Conservation (phyloP, 345 rosid genomes). For the Salix udensis region DNA sequence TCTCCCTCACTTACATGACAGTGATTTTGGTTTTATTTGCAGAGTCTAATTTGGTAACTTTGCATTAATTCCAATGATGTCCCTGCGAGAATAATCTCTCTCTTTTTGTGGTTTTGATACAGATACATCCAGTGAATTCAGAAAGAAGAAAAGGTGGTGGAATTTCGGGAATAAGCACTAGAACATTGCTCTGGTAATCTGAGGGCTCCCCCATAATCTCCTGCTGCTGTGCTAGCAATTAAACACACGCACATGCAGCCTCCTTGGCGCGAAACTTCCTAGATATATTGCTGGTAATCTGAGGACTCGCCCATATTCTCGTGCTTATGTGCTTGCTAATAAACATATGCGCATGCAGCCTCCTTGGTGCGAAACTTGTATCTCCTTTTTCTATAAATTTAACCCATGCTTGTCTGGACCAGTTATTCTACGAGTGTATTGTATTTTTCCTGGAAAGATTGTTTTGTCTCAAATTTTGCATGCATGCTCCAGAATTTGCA, state of each 20-base stretch:
- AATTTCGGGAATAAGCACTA: slow-evolving; percentile 50
- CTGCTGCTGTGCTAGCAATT: background rate
- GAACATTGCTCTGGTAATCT: background rate
- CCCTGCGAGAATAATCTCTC: background rate
- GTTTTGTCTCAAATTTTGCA: background rate
- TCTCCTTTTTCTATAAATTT: background rate
- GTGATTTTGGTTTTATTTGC: background rate
- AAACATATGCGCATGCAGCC: background rate
- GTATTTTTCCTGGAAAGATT: background rate
- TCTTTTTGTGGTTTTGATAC: slow-evolving; percentile 11
- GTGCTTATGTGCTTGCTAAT: no score
- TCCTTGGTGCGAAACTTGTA: background rate
- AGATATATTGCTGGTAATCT: no score
- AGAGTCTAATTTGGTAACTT: background rate
- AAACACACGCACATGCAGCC: background rate
- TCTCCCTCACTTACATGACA: background rate
- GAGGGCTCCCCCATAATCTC: background rate
- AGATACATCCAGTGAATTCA: slow-evolving; percentile 45
- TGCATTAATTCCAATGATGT: background rate
- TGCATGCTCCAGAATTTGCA: slow-evolving; percentile 8
- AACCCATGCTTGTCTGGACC: background rate
- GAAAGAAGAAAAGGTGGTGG: slow-evolving; percentile 81
- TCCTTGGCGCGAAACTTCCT: background rate
- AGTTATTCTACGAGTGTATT: background rate
- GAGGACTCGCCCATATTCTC: no score